Evolutionary conservation across 176 grass and related monocot species (phyloP).

Genomic region (Musa beccarii): DNA sequence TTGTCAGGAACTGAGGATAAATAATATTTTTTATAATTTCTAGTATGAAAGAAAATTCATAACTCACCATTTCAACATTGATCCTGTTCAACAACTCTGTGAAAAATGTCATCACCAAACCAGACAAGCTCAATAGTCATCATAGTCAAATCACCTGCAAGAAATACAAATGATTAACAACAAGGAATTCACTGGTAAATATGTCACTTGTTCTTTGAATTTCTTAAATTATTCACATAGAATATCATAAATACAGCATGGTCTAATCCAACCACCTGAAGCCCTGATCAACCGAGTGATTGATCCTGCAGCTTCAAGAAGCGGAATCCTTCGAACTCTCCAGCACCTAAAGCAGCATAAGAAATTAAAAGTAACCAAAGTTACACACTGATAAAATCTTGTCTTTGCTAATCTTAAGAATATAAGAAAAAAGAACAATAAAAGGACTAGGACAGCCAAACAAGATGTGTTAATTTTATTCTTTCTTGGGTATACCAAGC

Average conservation of each 20-base stretch:
- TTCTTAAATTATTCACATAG: neutral
- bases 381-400: neutral
- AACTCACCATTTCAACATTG: neutral
- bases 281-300: neutral
- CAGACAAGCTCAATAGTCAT: neutral
- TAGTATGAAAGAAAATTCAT: neutral
- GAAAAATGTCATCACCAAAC: neutral
- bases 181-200: neutral
- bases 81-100: neutral
- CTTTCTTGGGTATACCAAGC: neutral
- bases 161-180: neutral
- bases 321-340: neutral
- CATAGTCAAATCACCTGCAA: neutral
- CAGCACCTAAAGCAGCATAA: neutral
- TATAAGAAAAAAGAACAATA: neutral
- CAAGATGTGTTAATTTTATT: neutral
- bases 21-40: neutral
- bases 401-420: neutral
- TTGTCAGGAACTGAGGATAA: neutral
- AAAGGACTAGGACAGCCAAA: too few species aligned
- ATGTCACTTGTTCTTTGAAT: neutral
- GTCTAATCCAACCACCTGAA: neutral
- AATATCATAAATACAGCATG: too few species aligned
- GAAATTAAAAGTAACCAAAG: neutral
- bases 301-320: neutral